Base-by-base conservation (phyloP, 345 rosid species). In the Pistacia vera region DNA sequence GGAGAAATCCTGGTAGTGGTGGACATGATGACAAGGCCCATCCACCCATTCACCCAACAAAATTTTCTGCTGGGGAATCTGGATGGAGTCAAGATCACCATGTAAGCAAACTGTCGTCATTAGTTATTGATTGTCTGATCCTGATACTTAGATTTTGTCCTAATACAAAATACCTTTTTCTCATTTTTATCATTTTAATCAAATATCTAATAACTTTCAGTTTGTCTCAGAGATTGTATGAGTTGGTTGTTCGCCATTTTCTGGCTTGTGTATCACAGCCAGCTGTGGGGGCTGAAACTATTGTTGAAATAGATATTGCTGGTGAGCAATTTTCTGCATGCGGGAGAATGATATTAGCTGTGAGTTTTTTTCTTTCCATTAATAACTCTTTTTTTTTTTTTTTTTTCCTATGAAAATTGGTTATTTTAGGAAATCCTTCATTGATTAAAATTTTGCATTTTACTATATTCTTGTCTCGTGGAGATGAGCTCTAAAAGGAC, bases 21-120 rank as follows among this genome's bases (percentile, higher is more conserved):
- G 99, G 99, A 65, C 99, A 90, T 80, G 99, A 95, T 77, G 99
- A 95, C 85, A 93, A 95, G 84, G 99, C 99, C 57, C 99, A 95
- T 77, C 99, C 99, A 70, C 99, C 99, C 70, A 95, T 95, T 73
- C 99, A 95, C 74, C 99, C 99, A 8, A 93, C 99, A 68, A 95
- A 93, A 75, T 95, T 86, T 88, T 95, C 98, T 62, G 58, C 88
- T 63, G 99, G 99, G 68, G 97, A 95, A 83, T 80, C 75, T 72
- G 63, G 84, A 65, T 96, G 98, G 99, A 96, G 90, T 68, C 91
- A 88, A 80, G 98, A 96, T 78, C 99, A 96, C 83, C 90, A 76
- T 74, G 98, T 92, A 81, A 83, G 93, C 79, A 51, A 70, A 51
- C 62, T 76, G 35, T 59, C 61, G 25, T 56, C 17, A 52, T 61